Conservation (phyloP, 352 stramenopile species). For the Thraustotheca clavata region DNA sequence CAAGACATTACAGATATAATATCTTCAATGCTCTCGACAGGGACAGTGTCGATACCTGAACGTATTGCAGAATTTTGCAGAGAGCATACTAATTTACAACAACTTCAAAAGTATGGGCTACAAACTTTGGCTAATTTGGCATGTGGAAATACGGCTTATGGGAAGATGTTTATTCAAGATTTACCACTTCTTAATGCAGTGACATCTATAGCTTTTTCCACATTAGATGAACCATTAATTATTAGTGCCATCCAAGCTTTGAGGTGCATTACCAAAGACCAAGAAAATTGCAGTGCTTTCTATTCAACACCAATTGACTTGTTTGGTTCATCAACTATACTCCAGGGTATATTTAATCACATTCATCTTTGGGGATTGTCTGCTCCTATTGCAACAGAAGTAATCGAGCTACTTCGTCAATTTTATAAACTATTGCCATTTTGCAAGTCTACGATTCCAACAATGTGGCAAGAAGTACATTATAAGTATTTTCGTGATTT, state of each 20-base stretch:
- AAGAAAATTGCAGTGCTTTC: not conserved
- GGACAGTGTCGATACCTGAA: not conserved
- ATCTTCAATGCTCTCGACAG: not conserved
- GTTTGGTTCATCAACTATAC: not conserved
- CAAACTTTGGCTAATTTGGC: not conserved
- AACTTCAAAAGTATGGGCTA: not conserved
- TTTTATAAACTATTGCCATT: not conserved
- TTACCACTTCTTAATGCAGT: not conserved
- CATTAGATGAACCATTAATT: not conserved
- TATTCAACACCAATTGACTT: not conserved
- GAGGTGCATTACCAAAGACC: not conserved
- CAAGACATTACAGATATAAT: too few relatives aligned
- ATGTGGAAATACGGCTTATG: not conserved
- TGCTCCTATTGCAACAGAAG: not conserved
- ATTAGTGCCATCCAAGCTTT: slow-evolving; percentile 1
- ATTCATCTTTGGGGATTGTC: slow-evolving; percentile 8
- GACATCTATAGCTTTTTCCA: slow-evolving; percentile 1
- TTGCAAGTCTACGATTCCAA: not conserved
- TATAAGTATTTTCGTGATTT: not conserved
- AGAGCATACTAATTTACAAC: not conserved
- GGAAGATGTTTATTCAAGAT: not conserved
- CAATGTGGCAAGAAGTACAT: not conserved
- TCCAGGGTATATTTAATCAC: not conserved
- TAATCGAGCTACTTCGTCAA: not conserved
- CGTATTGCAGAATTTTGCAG: not conserved